Percentiles rank a stretch among this genome's conserved stretches.
These are phyloP conservation scores for Lipomyces mesembrius DNA, from an alignment of 805 yeast species.

Conservation along the genomic window DNA sequence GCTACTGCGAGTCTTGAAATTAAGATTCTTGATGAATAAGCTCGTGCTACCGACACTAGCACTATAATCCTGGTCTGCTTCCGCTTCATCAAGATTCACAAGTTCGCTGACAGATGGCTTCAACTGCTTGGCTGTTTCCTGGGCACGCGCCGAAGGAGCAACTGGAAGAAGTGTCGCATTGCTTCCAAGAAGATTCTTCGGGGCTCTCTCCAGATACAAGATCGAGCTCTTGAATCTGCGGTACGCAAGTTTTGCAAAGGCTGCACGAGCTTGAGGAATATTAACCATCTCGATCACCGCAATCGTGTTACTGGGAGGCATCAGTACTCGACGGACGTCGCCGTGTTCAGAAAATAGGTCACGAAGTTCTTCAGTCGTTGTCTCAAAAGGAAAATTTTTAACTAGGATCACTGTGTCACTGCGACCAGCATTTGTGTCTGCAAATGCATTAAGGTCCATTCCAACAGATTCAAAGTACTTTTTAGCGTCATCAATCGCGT, in stretches of 20 bases:
- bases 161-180: slow-evolving; percentile 22
- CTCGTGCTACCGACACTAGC: slow-evolving; percentile 65
- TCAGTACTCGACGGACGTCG: slow-evolving; percentile 72
- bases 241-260: slow-evolving; percentile 84
- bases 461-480: slow-evolving; percentile 84
- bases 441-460: slow-evolving; percentile 78
- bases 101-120: slow-evolving; percentile 23
- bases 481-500: slow-evolving; percentile 89
- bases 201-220: slow-evolving; percentile 91
- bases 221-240: slow-evolving; percentile 86
- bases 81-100: slow-evolving; percentile 40
- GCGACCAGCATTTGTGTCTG: slow-evolving; percentile 53
- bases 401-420: slow-evolving; percentile 82
- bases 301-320: slow-evolving; percentile 97
- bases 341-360: slow-evolving; percentile 84
- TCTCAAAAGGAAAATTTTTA: slow-evolving; percentile 90
- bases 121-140: slow-evolving; percentile 40
- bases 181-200: slow-evolving; percentile 73
- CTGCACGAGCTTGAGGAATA: slow-evolving; percentile 81
- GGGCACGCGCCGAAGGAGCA: slow-evolving; percentile 44
- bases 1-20: slow-evolving; percentile 71
- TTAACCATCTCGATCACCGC: slow-evolving; percentile 91
- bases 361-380: slow-evolving; percentile 76
- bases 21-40: slow-evolving; percentile 87
- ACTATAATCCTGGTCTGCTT: slow-evolving; percentile 49